Evolutionary conservation across 2,329 filamentous ascomycete genomes (phyloP), one percentile per base, ranked within the genome.

Genomic region (Colletotrichum spinosum): DNA sequence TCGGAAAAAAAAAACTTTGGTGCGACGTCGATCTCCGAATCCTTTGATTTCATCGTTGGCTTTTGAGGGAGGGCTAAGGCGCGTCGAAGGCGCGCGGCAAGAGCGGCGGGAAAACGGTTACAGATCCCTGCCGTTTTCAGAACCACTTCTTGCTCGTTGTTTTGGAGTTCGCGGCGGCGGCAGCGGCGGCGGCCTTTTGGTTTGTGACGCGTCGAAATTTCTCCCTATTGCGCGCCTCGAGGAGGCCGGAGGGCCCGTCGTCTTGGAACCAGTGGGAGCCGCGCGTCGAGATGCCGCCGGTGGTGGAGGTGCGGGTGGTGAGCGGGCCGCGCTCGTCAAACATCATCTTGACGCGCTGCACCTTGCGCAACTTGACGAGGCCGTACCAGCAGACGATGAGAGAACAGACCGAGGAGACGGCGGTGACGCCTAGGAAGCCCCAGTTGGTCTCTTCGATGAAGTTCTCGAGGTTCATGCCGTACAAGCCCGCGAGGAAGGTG

Each of bases 401-500:
- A 12, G 92, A 93, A 76, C 94, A 89, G 61, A 90, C 72, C 61
- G 90, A 85, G 62, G 92, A 97, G 67, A 87, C 82, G 15, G 81
- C 83, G 2, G 91, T 93, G 66, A 99, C 90, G 58, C 87, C 87
- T 51, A 85, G 85, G 76, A 99, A 98, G 10, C 95, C 96, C 77
- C 93, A 87, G 77, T 93, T 88, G 2, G 92, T 94, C 76, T 98
- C 95, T 81, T 99, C 96, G 72, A 98, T 93, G 78, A 97, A 98
- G 79, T 98, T 98, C 76, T 97, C 97, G 69, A 99, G 83, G 81
- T 99, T 99, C 94, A 98, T 98, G 72, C 96, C 96, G 84, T 98
- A 99, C n/a, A 99, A 88, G n/a, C 94, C 94, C 8, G 96, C 97
- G 72, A 97, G 86, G 75, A 98, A 97, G 54, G 96, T 97, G 60